A percentile compares a stretch with the other conserved stretches of the same genome.
Evolutionary conservation across 164 flowering plant species (phyloP).

Genomic region (Protea cynaroides): DNA sequence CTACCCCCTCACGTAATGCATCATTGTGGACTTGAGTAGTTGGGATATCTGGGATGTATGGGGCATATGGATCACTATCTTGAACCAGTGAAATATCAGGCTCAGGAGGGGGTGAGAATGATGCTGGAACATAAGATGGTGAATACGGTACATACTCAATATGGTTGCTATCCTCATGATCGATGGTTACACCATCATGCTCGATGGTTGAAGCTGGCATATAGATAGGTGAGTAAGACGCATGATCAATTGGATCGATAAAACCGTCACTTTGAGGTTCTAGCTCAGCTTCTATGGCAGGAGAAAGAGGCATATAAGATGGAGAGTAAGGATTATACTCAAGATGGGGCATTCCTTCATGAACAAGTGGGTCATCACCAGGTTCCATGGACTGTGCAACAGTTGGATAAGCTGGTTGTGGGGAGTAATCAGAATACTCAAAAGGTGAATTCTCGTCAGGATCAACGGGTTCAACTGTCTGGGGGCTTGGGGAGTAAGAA

Average conservation of each 20-base stretch:
- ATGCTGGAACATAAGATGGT: constrained; percentile 6
- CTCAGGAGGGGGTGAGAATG: neutral
- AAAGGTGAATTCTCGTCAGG: neutral
- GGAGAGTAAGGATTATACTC: constrained; percentile 13
- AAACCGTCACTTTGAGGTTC: neutral
- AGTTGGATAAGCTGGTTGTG: constrained; percentile 2
- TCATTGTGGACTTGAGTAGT: neutral
- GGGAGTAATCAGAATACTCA: constrained; percentile 1
- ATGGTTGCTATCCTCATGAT: neutral
- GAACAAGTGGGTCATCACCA: constrained; percentile 4
- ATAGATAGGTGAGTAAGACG: neutral
- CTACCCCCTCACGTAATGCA: neutral
- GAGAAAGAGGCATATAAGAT: neutral
- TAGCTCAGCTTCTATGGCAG: neutral
- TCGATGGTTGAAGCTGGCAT: neutral
- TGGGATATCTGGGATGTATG: constrained; percentile 8
- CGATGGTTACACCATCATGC: constrained; percentile 1
- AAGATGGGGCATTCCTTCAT: constrained; percentile 1
- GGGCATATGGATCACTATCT: constrained; percentile 8
- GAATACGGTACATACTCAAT: constrained; percentile 13
- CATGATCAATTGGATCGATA: constrained; percentile 5
- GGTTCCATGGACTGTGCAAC: constrained; percentile 1
- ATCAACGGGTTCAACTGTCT: constrained; percentile 2
- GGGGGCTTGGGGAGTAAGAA: constrained; percentile 10
- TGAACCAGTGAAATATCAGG: neutral